Conservation (phyloP, 306 rosid genomes). For the Ochetophila trinervis region DNA sequence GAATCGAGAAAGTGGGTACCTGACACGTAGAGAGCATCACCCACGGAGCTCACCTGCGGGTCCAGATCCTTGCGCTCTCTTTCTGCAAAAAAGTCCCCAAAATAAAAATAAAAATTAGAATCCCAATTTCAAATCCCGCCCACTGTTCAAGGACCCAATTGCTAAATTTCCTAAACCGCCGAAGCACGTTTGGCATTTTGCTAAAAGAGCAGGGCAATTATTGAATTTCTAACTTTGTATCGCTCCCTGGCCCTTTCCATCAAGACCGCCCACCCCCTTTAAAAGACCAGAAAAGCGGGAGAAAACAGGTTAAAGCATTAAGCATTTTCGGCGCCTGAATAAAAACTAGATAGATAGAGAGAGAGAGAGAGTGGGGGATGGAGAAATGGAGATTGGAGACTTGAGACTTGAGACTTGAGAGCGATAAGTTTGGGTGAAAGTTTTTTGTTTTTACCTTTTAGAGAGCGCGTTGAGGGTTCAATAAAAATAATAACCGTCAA, state of each 20-base stretch:
- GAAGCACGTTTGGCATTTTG: constrained; percentile 10
- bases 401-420: background rate
- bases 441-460: background rate
- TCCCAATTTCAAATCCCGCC: constrained; percentile 10
- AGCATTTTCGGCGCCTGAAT: constrained; percentile 11
- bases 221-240: background rate
- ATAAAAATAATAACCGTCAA: constrained; percentile 15
- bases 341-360: background rate
- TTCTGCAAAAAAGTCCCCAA: constrained; percentile 15
- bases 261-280: constrained; percentile 39
- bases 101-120: constrained; percentile 6
- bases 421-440: background rate
- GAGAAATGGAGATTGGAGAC: constrained; percentile 12
- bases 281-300: constrained; percentile 82
- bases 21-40: constrained; percentile 59
- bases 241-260: background rate
- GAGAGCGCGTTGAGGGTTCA: background rate
- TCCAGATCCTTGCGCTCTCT: constrained; percentile 17
- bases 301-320: constrained; percentile 30
- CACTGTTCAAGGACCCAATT: background rate
- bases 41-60: constrained; percentile 56
- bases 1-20: constrained; percentile 29
- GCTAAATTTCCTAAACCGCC: background rate
- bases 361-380: background rate
- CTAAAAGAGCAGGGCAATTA: constrained; percentile 1